phyloP scores from a whole-genome alignment of 805 yeast species.

The Dipodascopsis uninucleata region DNA sequence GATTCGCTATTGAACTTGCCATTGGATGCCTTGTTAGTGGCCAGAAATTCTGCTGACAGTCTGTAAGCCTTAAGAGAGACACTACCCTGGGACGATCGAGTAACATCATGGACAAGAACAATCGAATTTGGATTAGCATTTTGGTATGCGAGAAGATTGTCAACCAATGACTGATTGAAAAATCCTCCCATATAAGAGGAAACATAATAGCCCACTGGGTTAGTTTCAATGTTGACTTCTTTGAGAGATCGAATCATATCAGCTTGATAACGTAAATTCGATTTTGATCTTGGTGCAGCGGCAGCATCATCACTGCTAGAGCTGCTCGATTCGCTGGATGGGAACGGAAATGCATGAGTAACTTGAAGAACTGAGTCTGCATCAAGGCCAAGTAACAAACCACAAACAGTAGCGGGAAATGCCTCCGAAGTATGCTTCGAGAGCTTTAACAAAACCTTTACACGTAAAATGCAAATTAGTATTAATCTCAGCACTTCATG shows the following conservation, averaged over 20 bases:
- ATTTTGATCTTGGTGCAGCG: constrained; percentile 57
- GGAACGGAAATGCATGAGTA: constrained; percentile 66
- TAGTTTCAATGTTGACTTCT: constrained; percentile 61
- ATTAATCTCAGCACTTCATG: too few relatives aligned
- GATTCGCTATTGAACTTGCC: constrained; percentile 65
- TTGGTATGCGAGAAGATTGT: constrained; percentile 65
- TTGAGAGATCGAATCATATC: constrained; percentile 61
- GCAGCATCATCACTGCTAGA: constrained; percentile 51
- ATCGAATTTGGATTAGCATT: constrained; percentile 49
- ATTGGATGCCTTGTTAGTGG: constrained; percentile 43
- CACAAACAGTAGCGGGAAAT: constrained; percentile 59
- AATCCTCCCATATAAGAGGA: constrained; percentile 66
- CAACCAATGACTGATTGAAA: constrained; percentile 58
- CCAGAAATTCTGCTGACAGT: constrained; percentile 59
- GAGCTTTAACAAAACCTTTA: constrained; percentile 50
- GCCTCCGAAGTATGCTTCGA: constrained; percentile 64
- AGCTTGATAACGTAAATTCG: constrained; percentile 64
- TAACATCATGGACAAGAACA: constrained; percentile 52
- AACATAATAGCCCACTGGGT: constrained; percentile 79
- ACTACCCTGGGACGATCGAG: constrained; percentile 56
- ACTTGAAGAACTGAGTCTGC: constrained; percentile 45
- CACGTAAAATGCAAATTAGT: too few relatives aligned
- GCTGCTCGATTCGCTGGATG: constrained; percentile 34
- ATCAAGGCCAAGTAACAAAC: constrained; percentile 70
- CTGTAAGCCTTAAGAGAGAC: constrained; percentile 66